Evolutionary conservation across 108 stramenopile species (phyloP).

Genomic region (Chaetoceros tenuissimus): DNA sequence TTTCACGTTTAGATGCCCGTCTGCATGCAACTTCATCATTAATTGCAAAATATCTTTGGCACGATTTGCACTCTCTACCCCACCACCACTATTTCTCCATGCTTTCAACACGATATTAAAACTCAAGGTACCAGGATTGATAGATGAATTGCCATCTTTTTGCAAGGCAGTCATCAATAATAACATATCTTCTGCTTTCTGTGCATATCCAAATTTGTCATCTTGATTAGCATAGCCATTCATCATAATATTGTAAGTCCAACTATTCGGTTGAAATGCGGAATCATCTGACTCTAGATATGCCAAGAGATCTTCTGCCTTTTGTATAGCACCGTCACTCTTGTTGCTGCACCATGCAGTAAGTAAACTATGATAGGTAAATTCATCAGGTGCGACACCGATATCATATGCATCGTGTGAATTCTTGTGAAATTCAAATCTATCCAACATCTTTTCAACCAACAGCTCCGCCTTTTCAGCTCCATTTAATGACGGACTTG

Average conservation of each 20-base stretch:
- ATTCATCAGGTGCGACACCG: neutral
- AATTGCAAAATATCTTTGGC: constrained; percentile 17
- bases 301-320: neutral
- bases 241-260: neutral
- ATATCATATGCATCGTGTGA: neutral
- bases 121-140: neutral
- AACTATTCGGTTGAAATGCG: neutral
- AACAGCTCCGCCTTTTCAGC: neutral
- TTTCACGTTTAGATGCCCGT: constrained; percentile 18
- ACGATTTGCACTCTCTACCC: constrained; percentile 19
- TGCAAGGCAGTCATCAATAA: neutral
- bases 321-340: neutral
- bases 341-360: neutral
- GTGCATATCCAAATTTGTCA: neutral
- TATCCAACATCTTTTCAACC: neutral
- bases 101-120: constrained; percentile 8
- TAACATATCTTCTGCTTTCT: neutral
- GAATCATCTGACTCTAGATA: neutral
- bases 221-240: neutral
- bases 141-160: neutral
- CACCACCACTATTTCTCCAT: constrained; percentile 24
- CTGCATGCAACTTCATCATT: constrained; percentile 18
- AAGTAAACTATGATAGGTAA: neutral
- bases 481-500: neutral
- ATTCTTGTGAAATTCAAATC: neutral